Percentiles rank a stretch among this genome's conserved stretches.
Conservation (phyloP, 2,329 filamentous ascomycete species). For the Colletotrichum destructivum region DNA sequence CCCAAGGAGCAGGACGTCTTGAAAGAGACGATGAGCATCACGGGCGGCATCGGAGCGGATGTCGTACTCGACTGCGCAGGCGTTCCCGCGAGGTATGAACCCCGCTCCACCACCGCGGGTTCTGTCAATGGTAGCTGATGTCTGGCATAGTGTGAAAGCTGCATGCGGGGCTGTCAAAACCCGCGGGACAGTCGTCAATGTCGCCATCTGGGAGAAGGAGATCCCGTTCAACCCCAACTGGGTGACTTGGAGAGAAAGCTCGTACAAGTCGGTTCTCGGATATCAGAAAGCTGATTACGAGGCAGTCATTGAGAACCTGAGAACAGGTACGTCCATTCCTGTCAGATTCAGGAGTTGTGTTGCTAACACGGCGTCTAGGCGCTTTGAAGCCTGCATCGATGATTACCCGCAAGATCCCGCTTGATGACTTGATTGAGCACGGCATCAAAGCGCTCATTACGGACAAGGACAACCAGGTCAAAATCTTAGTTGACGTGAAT, state of each 20-base stretch:
- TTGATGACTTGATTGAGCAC: constrained; percentile 65
- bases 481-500: constrained; percentile 63
- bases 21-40: constrained; percentile 39
- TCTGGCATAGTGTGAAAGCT: constrained; percentile 35
- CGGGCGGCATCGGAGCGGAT: constrained; percentile 43
- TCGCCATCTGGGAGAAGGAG: constrained; percentile 48
- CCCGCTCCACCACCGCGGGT: fast-evolving
- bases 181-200: constrained; percentile 46
- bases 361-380: constrained; percentile 8
- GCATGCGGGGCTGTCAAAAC: constrained; percentile 46
- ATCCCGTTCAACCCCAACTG: constrained; percentile 44
- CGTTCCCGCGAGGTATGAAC: constrained; percentile 41
- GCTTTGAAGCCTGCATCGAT: constrained; percentile 63
- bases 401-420: constrained; percentile 67
- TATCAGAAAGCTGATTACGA: constrained; percentile 45
- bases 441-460: constrained; percentile 67
- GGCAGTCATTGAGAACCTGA: constrained; percentile 46
- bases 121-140: background rate
- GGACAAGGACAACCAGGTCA: constrained; percentile 70
- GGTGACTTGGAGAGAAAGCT: constrained; percentile 45
- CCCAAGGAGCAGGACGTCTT: constrained; percentile 43
- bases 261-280: constrained; percentile 43
- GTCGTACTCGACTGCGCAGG: constrained; percentile 47
- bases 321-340: constrained; percentile 35
- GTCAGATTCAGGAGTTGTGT: no score